Conservation (phyloP, 2,329 filamentous ascomycete species). For the Balansia obtecta region DNA sequence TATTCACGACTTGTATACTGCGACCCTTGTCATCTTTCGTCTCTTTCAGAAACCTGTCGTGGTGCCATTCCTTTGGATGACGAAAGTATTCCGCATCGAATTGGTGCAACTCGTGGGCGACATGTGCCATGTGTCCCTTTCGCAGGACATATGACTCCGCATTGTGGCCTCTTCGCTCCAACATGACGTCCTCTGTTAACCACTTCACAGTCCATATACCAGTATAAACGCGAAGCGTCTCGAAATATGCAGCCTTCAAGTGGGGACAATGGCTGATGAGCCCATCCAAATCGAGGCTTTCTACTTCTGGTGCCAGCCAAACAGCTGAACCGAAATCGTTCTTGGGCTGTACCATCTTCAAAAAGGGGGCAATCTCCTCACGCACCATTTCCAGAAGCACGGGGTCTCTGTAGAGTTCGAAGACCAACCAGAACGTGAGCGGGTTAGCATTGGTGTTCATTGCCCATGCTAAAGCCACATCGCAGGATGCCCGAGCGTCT, state of each 20-base stretch:
- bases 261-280: constrained; percentile 23
- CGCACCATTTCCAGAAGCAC: constrained; percentile 25
- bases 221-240: constrained; percentile 27
- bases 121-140: constrained; percentile 23
- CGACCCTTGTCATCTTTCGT: constrained; percentile 13
- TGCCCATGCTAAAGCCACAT: constrained; percentile 25
- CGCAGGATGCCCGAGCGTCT: constrained; percentile 20
- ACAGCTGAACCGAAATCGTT: constrained; percentile 25
- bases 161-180: constrained; percentile 14
- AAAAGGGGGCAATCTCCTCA: constrained; percentile 23
- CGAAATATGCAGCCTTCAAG: constrained; percentile 26
- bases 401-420: constrained; percentile 26
- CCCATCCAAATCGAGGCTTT: constrained; percentile 23
- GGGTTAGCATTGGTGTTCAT: constrained; percentile 26
- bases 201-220: constrained; percentile 19
- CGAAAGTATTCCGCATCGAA: constrained; percentile 21
- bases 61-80: constrained; percentile 23
- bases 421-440: constrained; percentile 28
- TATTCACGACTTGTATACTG: constrained; percentile 11
- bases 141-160: constrained; percentile 17
- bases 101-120: constrained; percentile 21
- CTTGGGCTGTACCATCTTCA: constrained; percentile 19
- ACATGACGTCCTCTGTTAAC: constrained; percentile 19
- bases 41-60: constrained; percentile 20
- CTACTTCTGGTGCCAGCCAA: constrained; percentile 21